These are phyloP conservation scores for Fagopyrum esculentum DNA, from an alignment of 148 eudicot genomes.

Conservation along the genomic window DNA sequence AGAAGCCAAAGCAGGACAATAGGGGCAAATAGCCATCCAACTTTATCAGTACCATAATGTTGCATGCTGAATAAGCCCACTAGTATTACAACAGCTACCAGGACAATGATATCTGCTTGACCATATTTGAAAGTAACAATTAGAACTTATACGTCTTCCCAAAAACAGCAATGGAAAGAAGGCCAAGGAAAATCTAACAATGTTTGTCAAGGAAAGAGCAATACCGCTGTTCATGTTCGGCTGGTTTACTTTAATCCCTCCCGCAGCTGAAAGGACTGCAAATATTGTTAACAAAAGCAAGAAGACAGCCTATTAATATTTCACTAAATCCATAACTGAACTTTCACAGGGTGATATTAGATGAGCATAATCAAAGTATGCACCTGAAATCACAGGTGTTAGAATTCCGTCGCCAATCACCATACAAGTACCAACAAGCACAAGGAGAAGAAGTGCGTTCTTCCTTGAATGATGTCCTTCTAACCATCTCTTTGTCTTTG, in stretches of 20 bases:
- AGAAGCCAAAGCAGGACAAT: slow-evolving; percentile 91
- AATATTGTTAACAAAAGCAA: not conserved
- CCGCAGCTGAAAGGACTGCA: slow-evolving; percentile 75
- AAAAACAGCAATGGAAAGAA: not conserved
- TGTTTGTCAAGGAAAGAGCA: not conserved
- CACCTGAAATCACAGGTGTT: slow-evolving; percentile 98
- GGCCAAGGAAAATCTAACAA: not conserved
- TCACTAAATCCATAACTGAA: not conserved
- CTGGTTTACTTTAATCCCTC: slow-evolving; percentile 65
- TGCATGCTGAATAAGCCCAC: slow-evolving; percentile 91
- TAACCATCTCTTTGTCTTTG: slow-evolving; percentile 83
- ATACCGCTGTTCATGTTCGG: slow-evolving; percentile 60
- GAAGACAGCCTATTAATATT: not conserved
- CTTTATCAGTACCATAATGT: slow-evolving; percentile 94
- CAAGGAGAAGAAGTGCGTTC: slow-evolving; percentile 73
- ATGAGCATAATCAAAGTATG: not conserved
- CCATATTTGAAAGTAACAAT: not conserved
- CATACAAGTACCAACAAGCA: slow-evolving; percentile 93
- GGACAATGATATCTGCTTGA: slow-evolving; percentile 72
- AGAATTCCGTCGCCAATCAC: slow-evolving; percentile 97
- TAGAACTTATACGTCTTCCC: not conserved
- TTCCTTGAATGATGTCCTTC: slow-evolving; percentile 62
- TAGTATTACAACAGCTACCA: slow-evolving; percentile 81
- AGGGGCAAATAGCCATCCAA: slow-evolving; percentile 98
- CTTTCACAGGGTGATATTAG: not conserved